A percentile compares a stretch with the other conserved stretches of the same genome.
These are phyloP conservation scores for Aspergillus aculeatus DNA, from an alignment of 2,329 filamentous ascomycete species.

Conservation along the genomic window DNA sequence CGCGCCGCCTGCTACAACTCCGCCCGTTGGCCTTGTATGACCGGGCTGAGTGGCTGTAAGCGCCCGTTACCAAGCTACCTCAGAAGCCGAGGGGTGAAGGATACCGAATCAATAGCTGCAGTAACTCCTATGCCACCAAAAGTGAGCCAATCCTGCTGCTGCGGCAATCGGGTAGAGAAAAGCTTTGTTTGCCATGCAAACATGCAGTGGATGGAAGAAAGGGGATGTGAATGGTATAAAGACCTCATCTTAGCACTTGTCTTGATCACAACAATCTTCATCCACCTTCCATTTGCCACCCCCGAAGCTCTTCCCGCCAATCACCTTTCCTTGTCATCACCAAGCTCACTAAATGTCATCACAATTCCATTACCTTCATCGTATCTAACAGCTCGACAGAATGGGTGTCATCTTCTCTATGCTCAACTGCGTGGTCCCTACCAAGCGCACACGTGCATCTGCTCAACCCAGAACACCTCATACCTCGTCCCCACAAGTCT, in stretches of 20 bases:
- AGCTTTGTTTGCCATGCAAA: no score
- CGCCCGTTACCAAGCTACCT: not conserved
- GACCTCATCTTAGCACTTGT: no score
- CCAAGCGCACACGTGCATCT: not conserved
- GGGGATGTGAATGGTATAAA: no score
- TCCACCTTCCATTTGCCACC: no score
- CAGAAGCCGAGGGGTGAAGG: not conserved
- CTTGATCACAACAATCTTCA: no score
- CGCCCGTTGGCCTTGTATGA: not conserved
- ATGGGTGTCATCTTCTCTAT: not conserved
- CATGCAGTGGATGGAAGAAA: no score
- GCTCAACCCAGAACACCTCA: not conserved
- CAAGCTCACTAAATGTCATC: not conserved
- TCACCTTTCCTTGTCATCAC: not conserved
- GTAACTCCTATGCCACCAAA: not conserved
- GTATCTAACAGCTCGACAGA: not conserved
- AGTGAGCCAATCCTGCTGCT: not conserved
- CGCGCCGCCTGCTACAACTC: not conserved
- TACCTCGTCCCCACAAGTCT: not conserved
- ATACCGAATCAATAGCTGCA: not conserved
- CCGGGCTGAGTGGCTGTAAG: not conserved
- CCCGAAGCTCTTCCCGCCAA: no score
- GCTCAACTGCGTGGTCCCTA: not conserved
- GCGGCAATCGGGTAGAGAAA: no score
- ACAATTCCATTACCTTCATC: not conserved